These are phyloP conservation scores for Parietaria judaica DNA, from an alignment of 306 rosid genomes.

Conservation along the genomic window DNA sequence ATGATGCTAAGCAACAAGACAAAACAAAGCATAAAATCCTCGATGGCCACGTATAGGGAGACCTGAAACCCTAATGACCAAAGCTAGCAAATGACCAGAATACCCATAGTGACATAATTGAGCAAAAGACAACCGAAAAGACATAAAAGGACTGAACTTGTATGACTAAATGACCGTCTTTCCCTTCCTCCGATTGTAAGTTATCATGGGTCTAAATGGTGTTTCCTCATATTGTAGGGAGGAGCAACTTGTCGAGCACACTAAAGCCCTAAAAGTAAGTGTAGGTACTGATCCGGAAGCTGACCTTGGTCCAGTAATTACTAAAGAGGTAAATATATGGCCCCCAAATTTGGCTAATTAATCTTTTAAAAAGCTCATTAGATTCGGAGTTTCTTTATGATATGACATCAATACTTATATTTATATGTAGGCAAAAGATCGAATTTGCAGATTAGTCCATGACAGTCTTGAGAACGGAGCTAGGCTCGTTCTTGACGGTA, in stretches of 20 bases:
- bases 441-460: conserved; percentile 44
- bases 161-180: too few species aligned
- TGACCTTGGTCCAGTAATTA: conserved; percentile 64
- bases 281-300: conserved; percentile 59
- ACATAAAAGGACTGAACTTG: too few species aligned
- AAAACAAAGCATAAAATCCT: too few species aligned
- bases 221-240: conserved; percentile 37
- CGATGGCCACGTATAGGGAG: too few species aligned
- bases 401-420: conserved; percentile 3
- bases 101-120: too few species aligned
- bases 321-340: conserved; percentile 42
- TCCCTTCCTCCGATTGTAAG: too few species aligned
- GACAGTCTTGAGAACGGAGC: conserved; percentile 55
- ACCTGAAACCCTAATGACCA: too few species aligned
- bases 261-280: conserved; percentile 46
- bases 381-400: background rate
- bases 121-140: too few species aligned
- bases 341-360: background rate
- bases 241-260: conserved; percentile 44
- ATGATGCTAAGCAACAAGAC: too few species aligned
- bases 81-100: too few species aligned
- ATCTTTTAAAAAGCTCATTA: conserved; percentile 7
- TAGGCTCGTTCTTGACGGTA: conserved; percentile 60
- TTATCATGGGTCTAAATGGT: too few species aligned
- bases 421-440: conserved; percentile 46